phyloP scores from a whole-genome alignment of 805 yeast genomes.

The Novakomyces olei region DNA sequence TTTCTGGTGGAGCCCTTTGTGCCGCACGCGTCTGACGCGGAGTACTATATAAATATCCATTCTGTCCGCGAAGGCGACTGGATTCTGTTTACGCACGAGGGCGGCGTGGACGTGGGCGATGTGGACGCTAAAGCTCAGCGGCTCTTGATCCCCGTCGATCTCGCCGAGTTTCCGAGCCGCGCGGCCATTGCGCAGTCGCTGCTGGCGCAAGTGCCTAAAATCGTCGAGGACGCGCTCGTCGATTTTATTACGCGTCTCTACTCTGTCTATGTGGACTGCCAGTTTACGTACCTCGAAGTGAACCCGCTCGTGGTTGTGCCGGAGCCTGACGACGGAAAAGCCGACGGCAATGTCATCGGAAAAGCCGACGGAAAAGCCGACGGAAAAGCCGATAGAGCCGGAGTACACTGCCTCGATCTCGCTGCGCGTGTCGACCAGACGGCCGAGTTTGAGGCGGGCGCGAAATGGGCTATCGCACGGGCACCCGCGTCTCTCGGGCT shows the following conservation, averaged over 20 bases:
- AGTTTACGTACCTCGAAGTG: conserved; percentile 26
- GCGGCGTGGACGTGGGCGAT: conserved; percentile 28
- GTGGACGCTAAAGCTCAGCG: conserved; percentile 25
- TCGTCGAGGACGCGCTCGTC: conserved; percentile 20
- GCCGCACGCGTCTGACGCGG: conserved; percentile 24
- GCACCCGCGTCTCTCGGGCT: conserved; percentile 21
- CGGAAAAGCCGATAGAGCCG: conserved; percentile 14
- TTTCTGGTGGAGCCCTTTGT: conserved; percentile 28
- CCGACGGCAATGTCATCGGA: too few relatives aligned
- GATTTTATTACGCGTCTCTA: conserved; percentile 26
- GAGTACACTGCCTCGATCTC: conserved; percentile 24
- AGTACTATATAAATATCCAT: conserved; percentile 27
- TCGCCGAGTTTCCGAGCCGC: conserved; percentile 21
- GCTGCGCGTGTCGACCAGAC: conserved; percentile 28
- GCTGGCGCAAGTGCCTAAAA: conserved; percentile 19
- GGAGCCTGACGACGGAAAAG: conserved; percentile 15
- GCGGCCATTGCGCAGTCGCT: conserved; percentile 16
- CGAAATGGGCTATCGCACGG: conserved; percentile 28
- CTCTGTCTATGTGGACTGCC: conserved; percentile 26
- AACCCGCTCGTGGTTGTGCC: conserved; percentile 26
- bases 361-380: too few relatives aligned
- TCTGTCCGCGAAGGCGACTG: conserved; percentile 27
- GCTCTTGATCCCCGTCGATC: conserved; percentile 23
- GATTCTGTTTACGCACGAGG: conserved; percentile 27
- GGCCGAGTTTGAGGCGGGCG: conserved; percentile 28